Evolutionary conservation across 805 yeast genomes (phyloP), one percentile per base, ranked within the genome.

Genomic region (Hanseniaspora opuntiae): DNA sequence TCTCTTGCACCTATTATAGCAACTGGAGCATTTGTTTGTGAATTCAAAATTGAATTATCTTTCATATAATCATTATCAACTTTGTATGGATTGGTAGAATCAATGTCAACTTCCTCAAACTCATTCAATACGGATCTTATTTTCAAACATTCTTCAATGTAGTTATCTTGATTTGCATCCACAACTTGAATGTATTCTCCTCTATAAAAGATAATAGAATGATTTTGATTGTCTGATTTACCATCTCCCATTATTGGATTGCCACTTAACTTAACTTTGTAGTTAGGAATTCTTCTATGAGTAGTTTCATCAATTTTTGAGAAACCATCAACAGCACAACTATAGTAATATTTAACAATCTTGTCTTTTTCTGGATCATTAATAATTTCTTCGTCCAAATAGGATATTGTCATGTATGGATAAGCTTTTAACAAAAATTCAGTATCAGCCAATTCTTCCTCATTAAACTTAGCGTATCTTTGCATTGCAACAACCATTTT

Each of bases 211-310:
- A 89, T 81, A 39, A 90, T 65, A 2, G 95, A 79, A 64, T 85
- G 85, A 63, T 90, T 90, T 68, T 90, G 97, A 65, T 90, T 90
- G 65, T 90, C 97, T 16, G 96, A 82, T 65, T 90, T 90, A 36
- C 97, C 97, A 68, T 90, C 97, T 28, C 97, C 97, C 45, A 89
- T 71, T 51, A 90, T 90, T 12, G 97, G 97, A 68, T 90, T 84
- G 16, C 97, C 97, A 3, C 96, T 84, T 14, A 90, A 73, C 60
- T 75, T 78, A n/a, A 90, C 72, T 57, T 82, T 76, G 66, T 72
- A 80, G 53, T 69, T 72, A 30, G 85, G 89, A 41, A 73, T 73
- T 56, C 88, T 72, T 45, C 78, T 70, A 36, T 80, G 78, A 59
- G 73, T 75, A 1, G 6, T 42, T 62, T 73, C 74, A 53, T 74